Base-by-base conservation (phyloP, 129 eudicot genomes). In the Tanacetum coccineum region DNA sequence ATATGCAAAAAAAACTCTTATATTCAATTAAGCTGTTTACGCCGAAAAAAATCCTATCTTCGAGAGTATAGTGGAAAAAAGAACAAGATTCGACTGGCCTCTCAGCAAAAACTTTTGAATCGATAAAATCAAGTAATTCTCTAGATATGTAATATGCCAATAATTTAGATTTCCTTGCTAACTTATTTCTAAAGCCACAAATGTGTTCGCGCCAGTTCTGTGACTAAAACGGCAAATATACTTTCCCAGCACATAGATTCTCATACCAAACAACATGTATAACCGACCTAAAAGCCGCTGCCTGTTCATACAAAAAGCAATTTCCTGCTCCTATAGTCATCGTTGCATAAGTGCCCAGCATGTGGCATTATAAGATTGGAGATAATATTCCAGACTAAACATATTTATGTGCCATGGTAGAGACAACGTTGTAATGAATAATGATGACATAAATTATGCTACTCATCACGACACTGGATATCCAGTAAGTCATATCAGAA, bases 21-120 rank as follows among this genome's bases (percentile, higher is more conserved):
- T 13, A 48, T 11, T 12, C 15, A 42, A 13, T n/a, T 36, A 45
- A 13, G 12, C 48, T 11, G 48, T 70, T 17, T 19, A 42, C 54
- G 46, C 15, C 66, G 12, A 59, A 39, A 59, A 13, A 47, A 7
- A 70, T 47, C 49, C 46, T 70, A 70, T 53, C 59, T 70, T 70
- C 25, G 13, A 46, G 59, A 70, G 48, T 46, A 39, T 19, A 45
- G 58, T 12, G 28, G 19, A 9, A 52, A 36, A 56, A 57, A 57
- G 25, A 25, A 69, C 11, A 55, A 15, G 25, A 68, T 54, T 18
- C 14, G 49, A 12, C 61, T 50, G 15, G 64, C 44, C 53, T 42
- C 64, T 69, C 48, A 40, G 39, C 58, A 49, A 59, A 20, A 17
- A 71, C 10, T 19, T 36, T 60, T 47, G 13, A 42, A 59, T 36